These are phyloP conservation scores for Aureobasidium sp. DNA, from an alignment of 2,329 filamentous ascomycete genomes.

Conservation along the genomic window DNA sequence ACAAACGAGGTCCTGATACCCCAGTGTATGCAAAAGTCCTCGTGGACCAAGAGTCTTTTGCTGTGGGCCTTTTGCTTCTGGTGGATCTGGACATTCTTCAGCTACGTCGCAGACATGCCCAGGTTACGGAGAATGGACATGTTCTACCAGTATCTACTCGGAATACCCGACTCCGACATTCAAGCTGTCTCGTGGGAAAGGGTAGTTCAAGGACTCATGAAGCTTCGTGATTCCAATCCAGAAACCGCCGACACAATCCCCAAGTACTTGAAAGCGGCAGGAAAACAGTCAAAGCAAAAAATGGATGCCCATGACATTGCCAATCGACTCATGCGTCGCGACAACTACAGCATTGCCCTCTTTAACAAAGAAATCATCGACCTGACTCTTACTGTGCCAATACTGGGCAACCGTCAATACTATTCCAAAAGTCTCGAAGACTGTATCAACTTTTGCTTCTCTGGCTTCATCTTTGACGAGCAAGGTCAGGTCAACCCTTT, in stretches of 20 bases:
- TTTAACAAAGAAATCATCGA: slow-evolving; percentile 96
- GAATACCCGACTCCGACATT: slow-evolving; percentile 78
- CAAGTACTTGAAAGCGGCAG: slow-evolving; percentile 16
- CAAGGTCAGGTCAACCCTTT: slow-evolving; percentile 78
- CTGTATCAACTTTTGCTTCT: slow-evolving; percentile 82
- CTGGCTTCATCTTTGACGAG: slow-evolving; percentile 91
- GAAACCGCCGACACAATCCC: slow-evolving; percentile 47
- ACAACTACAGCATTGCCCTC: slow-evolving; percentile 93
- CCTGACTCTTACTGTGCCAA: slow-evolving; percentile 76
- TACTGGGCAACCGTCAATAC: slow-evolving; percentile 68
- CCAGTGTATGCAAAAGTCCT: slow-evolving; percentile 66
- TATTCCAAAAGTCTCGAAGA: slow-evolving; percentile 88
- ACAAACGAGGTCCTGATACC: slow-evolving; percentile 57
- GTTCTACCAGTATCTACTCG: slow-evolving; percentile 76
- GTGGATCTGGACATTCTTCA: slow-evolving; percentile 73
- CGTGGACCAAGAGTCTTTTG: slow-evolving; percentile 68
- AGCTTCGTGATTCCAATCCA: slow-evolving; percentile 77
- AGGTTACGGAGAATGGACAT: slow-evolving; percentile 71
- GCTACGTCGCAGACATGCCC: slow-evolving; percentile 65
- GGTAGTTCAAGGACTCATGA: slow-evolving; percentile 78
- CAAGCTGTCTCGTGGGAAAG: slow-evolving; percentile 94
- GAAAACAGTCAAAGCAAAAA: slow-evolving; percentile 73
- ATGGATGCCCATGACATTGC: slow-evolving; percentile 96
- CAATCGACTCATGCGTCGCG: slow-evolving; percentile 89
- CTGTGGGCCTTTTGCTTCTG: slow-evolving; percentile 82